Evolutionary conservation across 225 moss, liverwort and hornwort species (phyloP), one percentile per base, ranked within the genome.

Genomic region (Lunularia cruciata): DNA sequence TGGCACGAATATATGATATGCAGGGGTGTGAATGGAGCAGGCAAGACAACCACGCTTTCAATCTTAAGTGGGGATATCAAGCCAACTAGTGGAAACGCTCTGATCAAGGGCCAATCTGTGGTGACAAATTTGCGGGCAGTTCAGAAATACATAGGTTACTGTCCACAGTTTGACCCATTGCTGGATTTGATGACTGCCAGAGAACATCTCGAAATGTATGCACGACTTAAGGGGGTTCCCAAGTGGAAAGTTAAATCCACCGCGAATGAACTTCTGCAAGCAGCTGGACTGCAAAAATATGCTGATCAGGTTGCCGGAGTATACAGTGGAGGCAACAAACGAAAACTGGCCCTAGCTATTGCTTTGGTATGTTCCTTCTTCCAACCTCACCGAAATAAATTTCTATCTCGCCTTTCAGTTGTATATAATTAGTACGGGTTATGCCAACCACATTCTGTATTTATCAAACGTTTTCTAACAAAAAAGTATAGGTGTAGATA

Each of bases 1-100:
- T 32, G 20, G 22, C n/a, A 59, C 49, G 6, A 42, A 39, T 34
- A 0, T 6, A 40, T 64, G 19, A 31, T 19, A 26, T 46, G 0
- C 84, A 95, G 95, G 73, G 95, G 95, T 32, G 90, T 96, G 37
- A 96, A 96, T 72, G 92, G 92, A 77, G 95, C 92, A 27, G 95
- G 92, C 19, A 96, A 96, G 77, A 96, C 92, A 3, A 92, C 95
- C 3, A 90, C 92, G 11, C 79, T 96, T n/a, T 87, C 95, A 19
- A 87, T 96, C 39, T 76, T 96, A 67, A 96, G 92, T 71, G 90
- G 95, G 28, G 95, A 96, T 49, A 83, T 85, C 12, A 78, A 79
- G 39, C 86, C 95, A 23, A 83, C 92, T 23, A 81, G 86, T 67
- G 95, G 95, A 47, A 77, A 86, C 39, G 95, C 95, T 31, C 76